These are phyloP conservation scores for Hippophae tibetana DNA, from an alignment of 306 rosid genomes.

Conservation along the genomic window DNA sequence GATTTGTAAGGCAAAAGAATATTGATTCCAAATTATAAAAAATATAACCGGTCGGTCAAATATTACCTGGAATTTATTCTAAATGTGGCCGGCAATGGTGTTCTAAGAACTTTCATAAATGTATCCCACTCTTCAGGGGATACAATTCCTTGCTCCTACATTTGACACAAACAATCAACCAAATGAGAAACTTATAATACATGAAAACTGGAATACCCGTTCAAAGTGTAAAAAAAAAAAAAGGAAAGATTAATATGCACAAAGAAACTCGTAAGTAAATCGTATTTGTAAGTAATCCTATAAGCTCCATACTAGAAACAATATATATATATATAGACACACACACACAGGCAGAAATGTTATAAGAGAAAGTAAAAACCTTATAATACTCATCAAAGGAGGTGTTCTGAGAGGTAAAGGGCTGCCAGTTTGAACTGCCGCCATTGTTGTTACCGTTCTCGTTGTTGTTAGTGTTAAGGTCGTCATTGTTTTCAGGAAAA, in stretches of 20 bases:
- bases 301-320: neutral
- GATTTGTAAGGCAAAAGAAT: neutral
- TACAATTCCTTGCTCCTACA: conserved; percentile 56
- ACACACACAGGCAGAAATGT: neutral
- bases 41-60: neutral
- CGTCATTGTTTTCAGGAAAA: conserved; percentile 16
- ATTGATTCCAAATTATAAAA: neutral
- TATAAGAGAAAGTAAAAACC: conserved; percentile 19
- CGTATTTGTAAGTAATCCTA: neutral
- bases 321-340: neutral
- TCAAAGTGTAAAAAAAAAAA: neutral
- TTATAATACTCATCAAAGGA: conserved; percentile 66
- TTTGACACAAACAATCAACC: neutral
- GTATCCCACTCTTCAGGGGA: conserved; percentile 57
- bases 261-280: neutral
- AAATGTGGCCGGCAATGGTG: conserved; percentile 80
- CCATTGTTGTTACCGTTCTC: conserved; percentile 10
- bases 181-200: neutral
- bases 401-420: conserved; percentile 55
- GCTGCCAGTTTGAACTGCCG: conserved; percentile 45
- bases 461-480: conserved; percentile 2
- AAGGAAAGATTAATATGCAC: neutral
- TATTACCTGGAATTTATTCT: conserved; percentile 78
- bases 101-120: conserved; percentile 65
- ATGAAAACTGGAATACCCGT: neutral